Conservation (phyloP, 2,329 filamentous ascomycete species). For the Trichothecium roseum region DNA sequence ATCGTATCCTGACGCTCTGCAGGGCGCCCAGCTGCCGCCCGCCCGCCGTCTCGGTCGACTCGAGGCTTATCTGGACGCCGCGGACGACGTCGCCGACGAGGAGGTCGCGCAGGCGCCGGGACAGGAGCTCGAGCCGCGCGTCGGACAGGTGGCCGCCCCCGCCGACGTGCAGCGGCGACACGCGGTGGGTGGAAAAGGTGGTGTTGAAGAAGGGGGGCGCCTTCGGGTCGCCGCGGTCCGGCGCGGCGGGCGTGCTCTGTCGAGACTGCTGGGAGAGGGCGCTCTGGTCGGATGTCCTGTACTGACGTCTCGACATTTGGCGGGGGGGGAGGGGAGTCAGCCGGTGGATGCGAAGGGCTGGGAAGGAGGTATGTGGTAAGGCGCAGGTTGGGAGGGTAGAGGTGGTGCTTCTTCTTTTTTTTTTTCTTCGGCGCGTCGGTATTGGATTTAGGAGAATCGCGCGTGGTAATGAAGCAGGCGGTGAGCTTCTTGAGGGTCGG, state of each 20-base stretch:
- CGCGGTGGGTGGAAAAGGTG: constrained; percentile 45
- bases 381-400: too few species aligned
- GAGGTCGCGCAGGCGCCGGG: constrained; percentile 39
- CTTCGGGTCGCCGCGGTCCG: background rate
- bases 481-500: too few species aligned
- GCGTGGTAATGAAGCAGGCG: too few species aligned
- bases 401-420: too few species aligned
- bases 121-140: constrained; percentile 29
- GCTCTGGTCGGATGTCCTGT: background rate
- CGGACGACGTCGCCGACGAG: constrained; percentile 51
- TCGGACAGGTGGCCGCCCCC: constrained; percentile 22
- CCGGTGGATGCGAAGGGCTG: too few species aligned
- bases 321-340: too few species aligned
- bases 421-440: too few species aligned
- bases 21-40: constrained; percentile 31
- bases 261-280: background rate
- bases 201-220: constrained; percentile 43
- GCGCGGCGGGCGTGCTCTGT: background rate
- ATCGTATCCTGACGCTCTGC: constrained; percentile 35
- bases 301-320: constrained; percentile 1
- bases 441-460: too few species aligned
- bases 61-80: constrained; percentile 43
- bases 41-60: constrained; percentile 26
- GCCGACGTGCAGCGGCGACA: constrained; percentile 42
- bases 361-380: too few species aligned